phyloP scores from a whole-genome alignment of 2,329 filamentous ascomycete species.

The Colletotrichum theobromicola region DNA sequence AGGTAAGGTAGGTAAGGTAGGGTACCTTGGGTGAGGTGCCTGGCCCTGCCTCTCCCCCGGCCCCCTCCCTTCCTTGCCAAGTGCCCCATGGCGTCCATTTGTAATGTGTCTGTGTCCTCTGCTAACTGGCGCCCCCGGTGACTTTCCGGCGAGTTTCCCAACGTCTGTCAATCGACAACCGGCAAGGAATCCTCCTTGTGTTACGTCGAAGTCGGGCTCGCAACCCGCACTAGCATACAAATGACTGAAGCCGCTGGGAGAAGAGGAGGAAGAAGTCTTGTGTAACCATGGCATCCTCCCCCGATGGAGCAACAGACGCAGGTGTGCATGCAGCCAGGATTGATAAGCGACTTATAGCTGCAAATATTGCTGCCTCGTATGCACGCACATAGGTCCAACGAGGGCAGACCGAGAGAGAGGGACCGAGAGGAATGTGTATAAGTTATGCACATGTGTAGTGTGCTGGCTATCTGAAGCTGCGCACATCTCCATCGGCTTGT shows the following conservation, averaged over 20 bases:
- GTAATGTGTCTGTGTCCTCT: not conserved
- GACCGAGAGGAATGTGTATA: not conserved
- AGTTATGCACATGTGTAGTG: not conserved
- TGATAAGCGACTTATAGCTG: not conserved
- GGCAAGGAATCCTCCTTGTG: not conserved
- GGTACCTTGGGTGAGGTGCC: too few species aligned
- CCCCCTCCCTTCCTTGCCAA: not conserved
- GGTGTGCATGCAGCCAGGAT: not conserved
- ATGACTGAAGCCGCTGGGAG: not conserved
- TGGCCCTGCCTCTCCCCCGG: not conserved
- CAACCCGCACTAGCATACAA: not conserved
- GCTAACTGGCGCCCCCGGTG: not conserved
- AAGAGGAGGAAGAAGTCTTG: not conserved
- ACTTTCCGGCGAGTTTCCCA: slow-evolving; percentile 1
- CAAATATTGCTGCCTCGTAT: not conserved
- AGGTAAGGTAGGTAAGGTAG: not conserved
- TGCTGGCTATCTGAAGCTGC: not conserved
- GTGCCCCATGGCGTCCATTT: not conserved
- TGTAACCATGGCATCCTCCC: not conserved
- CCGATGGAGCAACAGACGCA: not conserved
- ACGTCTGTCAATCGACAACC: not conserved
- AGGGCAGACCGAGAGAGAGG: not conserved
- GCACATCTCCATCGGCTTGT: not conserved
- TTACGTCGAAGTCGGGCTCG: not conserved
- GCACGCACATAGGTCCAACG: not conserved